phyloP scores from a whole-genome alignment of 441 rosid species.

The Geranium incanum region DNA sequence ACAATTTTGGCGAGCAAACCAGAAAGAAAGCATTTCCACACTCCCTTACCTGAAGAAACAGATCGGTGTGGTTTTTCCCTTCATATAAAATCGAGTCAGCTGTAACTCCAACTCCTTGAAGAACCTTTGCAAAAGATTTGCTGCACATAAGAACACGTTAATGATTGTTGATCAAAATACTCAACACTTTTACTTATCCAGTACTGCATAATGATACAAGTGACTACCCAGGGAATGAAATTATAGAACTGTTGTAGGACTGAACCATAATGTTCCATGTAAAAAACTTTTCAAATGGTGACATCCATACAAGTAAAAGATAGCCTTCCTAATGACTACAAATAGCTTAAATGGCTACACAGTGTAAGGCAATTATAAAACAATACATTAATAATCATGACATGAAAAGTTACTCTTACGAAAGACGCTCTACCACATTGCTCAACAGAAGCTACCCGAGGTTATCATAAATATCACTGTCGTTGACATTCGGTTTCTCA shows the following conservation, averaged over 20 bases:
- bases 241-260: background rate
- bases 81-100: slow-evolving; percentile 68
- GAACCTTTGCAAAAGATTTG: slow-evolving; percentile 61
- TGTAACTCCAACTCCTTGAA: slow-evolving; percentile 58
- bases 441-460: background rate
- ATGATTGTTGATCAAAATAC: slow-evolving; percentile 13
- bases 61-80: slow-evolving; percentile 88
- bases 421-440: background rate
- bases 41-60: slow-evolving; percentile 77
- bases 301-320: background rate
- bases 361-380: background rate
- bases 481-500: background rate
- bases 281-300: background rate
- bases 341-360: background rate
- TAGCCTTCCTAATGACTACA: background rate
- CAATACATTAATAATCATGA: background rate
- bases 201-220: background rate
- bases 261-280: background rate
- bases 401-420: background rate
- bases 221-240: background rate
- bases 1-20: background rate
- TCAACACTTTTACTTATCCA: background rate
- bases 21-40: background rate
- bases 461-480: background rate
- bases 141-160: slow-evolving; percentile 32